Conservation (phyloP, 2,329 filamentous ascomycete genomes). For the Macrophomina pseudophaseolina region DNA sequence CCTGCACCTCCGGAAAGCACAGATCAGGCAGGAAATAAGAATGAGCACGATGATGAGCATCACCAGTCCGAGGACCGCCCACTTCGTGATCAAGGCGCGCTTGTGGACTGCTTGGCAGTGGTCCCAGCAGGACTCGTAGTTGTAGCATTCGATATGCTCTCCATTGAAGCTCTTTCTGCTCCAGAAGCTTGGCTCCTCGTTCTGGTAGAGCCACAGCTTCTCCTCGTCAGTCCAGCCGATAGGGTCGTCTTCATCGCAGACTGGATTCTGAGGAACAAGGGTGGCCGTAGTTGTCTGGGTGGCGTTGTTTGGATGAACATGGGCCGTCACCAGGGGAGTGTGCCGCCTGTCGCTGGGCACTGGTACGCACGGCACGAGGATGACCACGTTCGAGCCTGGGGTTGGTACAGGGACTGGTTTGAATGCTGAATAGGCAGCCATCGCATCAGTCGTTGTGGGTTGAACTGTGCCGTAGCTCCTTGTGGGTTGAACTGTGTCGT, state of each 20-base stretch:
- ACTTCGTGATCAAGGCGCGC: neutral
- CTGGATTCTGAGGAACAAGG: neutral
- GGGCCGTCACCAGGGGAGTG: too few species aligned
- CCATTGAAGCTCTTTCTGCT: neutral
- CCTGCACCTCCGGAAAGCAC: too few species aligned
- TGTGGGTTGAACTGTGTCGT: too few species aligned
- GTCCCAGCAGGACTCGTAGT: slow-evolving; percentile 3
- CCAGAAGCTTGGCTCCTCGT: neutral
- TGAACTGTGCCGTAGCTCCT: too few species aligned
- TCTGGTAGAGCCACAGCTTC: slow-evolving; percentile 4
- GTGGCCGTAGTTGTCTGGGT: neutral
- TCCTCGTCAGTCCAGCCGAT: neutral
- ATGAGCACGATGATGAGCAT: neutral
- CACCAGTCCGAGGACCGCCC: neutral
- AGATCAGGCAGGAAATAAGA: neutral
- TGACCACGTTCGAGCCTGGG: too few species aligned
- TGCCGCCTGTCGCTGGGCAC: too few species aligned
- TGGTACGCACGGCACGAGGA: too few species aligned
- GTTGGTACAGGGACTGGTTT: too few species aligned
- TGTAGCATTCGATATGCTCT: neutral
- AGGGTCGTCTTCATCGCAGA: neutral
- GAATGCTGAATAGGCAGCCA: too few species aligned
- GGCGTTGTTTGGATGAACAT: accelerated
- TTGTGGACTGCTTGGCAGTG: neutral
- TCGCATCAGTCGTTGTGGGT: too few species aligned